A percentile compares a stretch with the other conserved stretches of the same genome.
Conservation (phyloP, 768 basidiomycete species). For the Termitomyces sp. region DNA sequence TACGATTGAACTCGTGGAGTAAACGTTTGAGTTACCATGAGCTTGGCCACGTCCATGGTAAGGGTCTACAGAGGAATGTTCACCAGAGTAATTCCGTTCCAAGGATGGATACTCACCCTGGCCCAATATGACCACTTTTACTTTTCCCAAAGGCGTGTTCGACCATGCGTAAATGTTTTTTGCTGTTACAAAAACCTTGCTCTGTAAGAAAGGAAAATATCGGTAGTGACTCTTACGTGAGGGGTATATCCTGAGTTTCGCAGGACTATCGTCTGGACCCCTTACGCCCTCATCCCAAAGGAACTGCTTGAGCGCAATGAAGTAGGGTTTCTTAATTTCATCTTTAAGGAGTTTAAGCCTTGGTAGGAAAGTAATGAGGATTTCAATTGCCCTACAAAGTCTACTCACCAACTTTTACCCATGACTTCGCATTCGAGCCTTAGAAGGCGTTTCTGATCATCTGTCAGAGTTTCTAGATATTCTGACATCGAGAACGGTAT, state of each 20-base stretch:
- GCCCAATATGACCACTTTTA: constrained; percentile 85
- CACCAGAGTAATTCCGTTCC: constrained; percentile 4
- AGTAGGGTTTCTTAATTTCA: constrained; percentile 75
- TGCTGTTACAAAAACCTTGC: constrained; percentile 31
- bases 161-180: constrained; percentile 91
- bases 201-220: constrained; percentile 4
- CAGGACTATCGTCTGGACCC: constrained; percentile 40
- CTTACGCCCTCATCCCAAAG: constrained; percentile 61
- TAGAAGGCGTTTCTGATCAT: constrained; percentile 53
- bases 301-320: constrained; percentile 63
- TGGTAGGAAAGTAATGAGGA: background rate
- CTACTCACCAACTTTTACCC: constrained; percentile 62
- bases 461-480: constrained; percentile 47
- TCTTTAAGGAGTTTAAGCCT: constrained; percentile 74
- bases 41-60: constrained; percentile 80
- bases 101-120: constrained; percentile 35
- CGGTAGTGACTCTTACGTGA: constrained; percentile 44
- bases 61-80: constrained; percentile 45
- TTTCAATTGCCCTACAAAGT: background rate
- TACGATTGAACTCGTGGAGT: background rate
- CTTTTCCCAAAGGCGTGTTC: constrained; percentile 75
- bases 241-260: constrained; percentile 65
- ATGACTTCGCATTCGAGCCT: constrained; percentile 67
- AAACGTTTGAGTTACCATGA: constrained; percentile 49
- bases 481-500: constrained; percentile 62